phyloP scores from a whole-genome alignment of 2,329 filamentous ascomycete genomes.

The Bipolaris victoriae region DNA sequence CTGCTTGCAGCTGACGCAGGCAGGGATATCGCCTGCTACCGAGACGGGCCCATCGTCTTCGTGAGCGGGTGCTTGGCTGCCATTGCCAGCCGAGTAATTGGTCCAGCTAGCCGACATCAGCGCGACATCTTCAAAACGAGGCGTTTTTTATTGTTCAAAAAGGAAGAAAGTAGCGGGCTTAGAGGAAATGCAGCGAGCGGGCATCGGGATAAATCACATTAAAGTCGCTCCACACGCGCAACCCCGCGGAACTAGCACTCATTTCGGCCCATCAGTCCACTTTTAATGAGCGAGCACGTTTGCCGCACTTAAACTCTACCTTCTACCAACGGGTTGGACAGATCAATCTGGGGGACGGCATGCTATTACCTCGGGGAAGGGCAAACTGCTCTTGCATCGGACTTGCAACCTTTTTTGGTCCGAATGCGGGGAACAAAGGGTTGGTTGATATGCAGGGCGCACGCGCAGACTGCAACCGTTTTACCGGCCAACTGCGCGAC shows the following conservation, averaged over 20 bases:
- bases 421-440: no score
- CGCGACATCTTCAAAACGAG: conserved; percentile 26
- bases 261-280: conserved; percentile 26
- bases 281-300: not conserved
- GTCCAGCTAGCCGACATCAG: conserved; percentile 43
- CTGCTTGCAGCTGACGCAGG: conserved; percentile 42
- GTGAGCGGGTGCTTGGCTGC: conserved; percentile 24
- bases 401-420: no score
- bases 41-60: conserved; percentile 35
- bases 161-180: conserved; percentile 24
- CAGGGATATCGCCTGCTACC: conserved; percentile 38
- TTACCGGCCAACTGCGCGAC: no score
- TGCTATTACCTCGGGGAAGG: no score
- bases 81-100: conserved; percentile 39
- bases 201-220: conserved; percentile 34
- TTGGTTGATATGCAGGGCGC: no score
- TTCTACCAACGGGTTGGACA: not conserved
- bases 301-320: not conserved
- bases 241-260: conserved; percentile 30
- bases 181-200: conserved; percentile 27
- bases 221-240: conserved; percentile 25
- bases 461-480: no score
- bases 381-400: no score
- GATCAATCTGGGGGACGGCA: no score
- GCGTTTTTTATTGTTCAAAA: conserved; percentile 15